Base-by-base conservation (phyloP, 2,329 filamentous ascomycete genomes). In the Paecilomyces niveus region DNA sequence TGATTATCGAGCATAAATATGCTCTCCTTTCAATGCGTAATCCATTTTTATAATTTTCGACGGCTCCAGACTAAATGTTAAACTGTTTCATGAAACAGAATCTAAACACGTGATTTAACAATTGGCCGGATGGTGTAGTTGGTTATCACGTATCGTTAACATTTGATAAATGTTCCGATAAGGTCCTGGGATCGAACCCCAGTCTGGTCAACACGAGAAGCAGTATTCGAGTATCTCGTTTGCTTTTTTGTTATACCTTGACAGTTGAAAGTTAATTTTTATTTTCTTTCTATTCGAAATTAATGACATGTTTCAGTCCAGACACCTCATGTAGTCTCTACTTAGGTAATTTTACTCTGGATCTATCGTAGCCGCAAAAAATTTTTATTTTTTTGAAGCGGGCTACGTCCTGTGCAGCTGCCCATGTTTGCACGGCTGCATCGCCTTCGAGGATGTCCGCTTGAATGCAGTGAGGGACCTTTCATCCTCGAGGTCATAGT, bases 121-220 rank as follows among this genome's bases (percentile, higher is more conserved):
- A 45, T 18, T 29, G 50, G 50, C 21, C 50, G 50, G 66, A 68
- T 68, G 65, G 66, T 67, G 67, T 70, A 70, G 67, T 68, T 68
- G 68, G 67, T 71, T 67, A 70, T 70, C 69, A 70, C 70, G 66
- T 70, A 67, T 70, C 68, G 66, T 70, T 72, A 69, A 72, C 70
- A 71, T 39, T n/a, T 39, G 35, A 39, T n/a, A 39, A n/a, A 39
- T 39, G 35, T 39, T 39, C 39, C 15, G 39, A 45, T 45, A 45
- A 45, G 39, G 15, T 45, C 39, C 35, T 18, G 15, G 39, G 39
- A 45, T 45, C 39, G 39, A 45, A 9, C 39, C 15, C 39, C 39
- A 45, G 39, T 45, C 39, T 18, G 39, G 39, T 45, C 39, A 45
- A 45, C 5, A 45, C 8, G 15, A 8, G 6, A 45, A 18, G 39